Evolutionary conservation across 139 green algal species (phyloP).

Genomic region (Volvox africanus): DNA sequence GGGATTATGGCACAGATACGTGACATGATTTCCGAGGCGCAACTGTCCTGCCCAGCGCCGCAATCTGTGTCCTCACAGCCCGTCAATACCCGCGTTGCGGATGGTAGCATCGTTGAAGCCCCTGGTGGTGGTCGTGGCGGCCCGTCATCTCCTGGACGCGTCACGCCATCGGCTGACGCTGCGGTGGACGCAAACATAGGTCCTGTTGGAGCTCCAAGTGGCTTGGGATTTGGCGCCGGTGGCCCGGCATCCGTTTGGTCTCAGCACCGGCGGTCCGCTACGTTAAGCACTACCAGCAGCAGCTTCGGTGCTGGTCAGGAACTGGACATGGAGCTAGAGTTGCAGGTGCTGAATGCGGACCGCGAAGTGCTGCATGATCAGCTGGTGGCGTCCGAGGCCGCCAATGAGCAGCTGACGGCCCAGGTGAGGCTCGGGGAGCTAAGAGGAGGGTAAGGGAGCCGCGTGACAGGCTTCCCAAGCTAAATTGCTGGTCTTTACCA

Average conservation of each 20-base stretch:
- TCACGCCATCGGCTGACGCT: not conserved
- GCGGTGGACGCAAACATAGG: not conserved
- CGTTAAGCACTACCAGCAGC: not conserved
- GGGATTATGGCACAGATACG: constrained; percentile 42
- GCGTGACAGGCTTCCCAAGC: too few species aligned
- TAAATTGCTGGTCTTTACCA: too few species aligned
- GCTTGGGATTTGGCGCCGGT: not conserved
- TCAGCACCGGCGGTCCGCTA: not conserved
- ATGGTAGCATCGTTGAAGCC: not conserved
- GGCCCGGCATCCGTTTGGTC: constrained; percentile 3
- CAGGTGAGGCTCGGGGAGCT: constrained; percentile 5
- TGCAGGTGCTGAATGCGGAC: constrained; percentile 42
- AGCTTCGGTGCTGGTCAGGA: not conserved
- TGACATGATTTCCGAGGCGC: constrained; percentile 24
- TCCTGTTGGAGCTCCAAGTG: not conserved
- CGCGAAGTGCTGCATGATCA: constrained; percentile 48
- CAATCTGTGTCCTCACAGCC: not conserved
- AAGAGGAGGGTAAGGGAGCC: not conserved
- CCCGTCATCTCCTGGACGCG: not conserved
- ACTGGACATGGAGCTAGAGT: constrained; percentile 25
- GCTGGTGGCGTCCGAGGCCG: constrained; percentile 39
- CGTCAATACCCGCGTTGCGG: not conserved
- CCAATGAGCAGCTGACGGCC: constrained; percentile 35
- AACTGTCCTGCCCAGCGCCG: not conserved
- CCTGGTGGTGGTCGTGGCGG: not conserved